Evolutionary conservation across 257 asterid genomes (phyloP).

Genomic region (Penstemon davidsonii): DNA sequence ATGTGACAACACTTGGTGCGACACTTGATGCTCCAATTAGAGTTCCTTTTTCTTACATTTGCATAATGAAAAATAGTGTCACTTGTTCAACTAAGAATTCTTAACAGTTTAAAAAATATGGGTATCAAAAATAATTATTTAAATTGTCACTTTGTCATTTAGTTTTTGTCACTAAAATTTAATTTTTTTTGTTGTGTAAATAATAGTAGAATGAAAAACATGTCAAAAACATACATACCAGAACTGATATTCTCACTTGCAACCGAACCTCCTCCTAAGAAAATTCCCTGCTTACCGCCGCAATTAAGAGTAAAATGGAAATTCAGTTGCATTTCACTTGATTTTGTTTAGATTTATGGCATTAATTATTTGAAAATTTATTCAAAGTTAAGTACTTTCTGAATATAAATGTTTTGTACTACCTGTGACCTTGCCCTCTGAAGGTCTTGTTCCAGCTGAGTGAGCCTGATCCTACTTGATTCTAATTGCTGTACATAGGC

Average conservation of each 20-base stretch:
- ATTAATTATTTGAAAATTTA: background rate
- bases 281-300: constrained; percentile 60
- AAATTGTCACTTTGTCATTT: no score
- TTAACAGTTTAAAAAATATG: background rate
- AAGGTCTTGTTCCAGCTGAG: constrained; percentile 94
- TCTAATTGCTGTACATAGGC: constrained; percentile 97
- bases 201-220: no score
- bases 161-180: no score
- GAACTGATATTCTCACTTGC: constrained; percentile 73
- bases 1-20: no score
- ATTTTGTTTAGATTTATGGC: constrained; percentile 7
- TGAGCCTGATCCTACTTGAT: constrained; percentile 83
- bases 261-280: constrained; percentile 74
- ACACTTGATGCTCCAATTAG: no score
- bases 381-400: background rate
- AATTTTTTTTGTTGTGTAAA: no score
- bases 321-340: background rate
- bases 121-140: background rate
- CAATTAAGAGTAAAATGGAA: background rate
- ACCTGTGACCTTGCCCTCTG: constrained; percentile 95
- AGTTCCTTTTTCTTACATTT: no score
- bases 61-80: no score
- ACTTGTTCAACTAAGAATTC: no score
- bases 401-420: constrained; percentile 21
- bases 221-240: constrained; percentile 46